Base-by-base conservation (phyloP, 768 basidiomycete species). In the Hypholoma sublateritium region DNA sequence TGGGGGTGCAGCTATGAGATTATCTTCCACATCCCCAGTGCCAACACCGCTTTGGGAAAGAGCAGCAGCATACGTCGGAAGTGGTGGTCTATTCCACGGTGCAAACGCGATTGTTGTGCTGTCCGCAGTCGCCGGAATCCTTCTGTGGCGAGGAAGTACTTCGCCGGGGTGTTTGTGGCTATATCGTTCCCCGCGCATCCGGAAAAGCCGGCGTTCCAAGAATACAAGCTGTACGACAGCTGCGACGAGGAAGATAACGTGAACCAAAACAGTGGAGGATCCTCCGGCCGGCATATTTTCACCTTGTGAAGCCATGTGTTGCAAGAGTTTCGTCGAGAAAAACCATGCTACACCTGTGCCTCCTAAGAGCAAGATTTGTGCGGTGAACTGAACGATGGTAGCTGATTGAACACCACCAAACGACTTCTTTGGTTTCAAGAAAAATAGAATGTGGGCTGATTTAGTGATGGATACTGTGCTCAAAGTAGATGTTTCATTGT, bases 21-120 rank as follows among this genome's bases (percentile, higher is more conserved):
- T 75, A 67, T 89, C 88, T 62, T 90, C 89, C 24, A 88, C 87
- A 67, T 90, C 88, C 41, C 88, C 88, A 4, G 89, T 89, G 35
- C 86, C 87, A 13, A 75, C 78, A 13, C 88, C 87, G 66, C 82
- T 84, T 59, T 87, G 80, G 7, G 82, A 80, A n/a, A 91, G 73
- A 2, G 84, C 81, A 17, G 87, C 84, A 4, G 86, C 87, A 64
- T 89, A 89, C 12, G 86, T 87, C 0, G 88, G 87, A 42, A 89
- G 71, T 12, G 86, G 80, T 1, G 86, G 86, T 21, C 87, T 75
- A 67, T 84, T 84, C 89, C 88, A 90, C 1, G 88, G 89, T 9
- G 86, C 81, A 58, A 79, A 75, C 3, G 75, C 77, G 39, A 84
- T 62, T 22, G 61, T 62, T 6, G 70, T 35, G 25, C 43, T 65